phyloP scores from a whole-genome alignment of 306 rosid species.

The Alnus rubra region DNA sequence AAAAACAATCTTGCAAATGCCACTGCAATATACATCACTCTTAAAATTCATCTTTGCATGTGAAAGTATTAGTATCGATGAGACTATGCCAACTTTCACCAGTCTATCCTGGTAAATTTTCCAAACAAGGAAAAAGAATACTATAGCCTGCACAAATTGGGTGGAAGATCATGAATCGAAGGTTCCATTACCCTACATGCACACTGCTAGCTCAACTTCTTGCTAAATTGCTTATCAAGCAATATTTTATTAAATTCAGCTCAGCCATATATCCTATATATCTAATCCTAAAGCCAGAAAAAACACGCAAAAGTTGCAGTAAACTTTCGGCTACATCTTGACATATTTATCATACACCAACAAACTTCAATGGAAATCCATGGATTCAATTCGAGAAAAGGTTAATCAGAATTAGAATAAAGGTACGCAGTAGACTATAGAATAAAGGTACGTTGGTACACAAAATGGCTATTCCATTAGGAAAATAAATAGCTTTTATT shows the following conservation, averaged over 20 bases:
- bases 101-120: neutral
- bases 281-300: neutral
- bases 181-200: conserved; percentile 6
- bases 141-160: neutral
- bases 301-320: neutral
- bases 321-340: neutral
- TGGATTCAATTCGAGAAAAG: neutral
- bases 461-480: too few relatives aligned
- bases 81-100: neutral
- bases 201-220: neutral
- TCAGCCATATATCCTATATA: neutral
- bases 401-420: neutral
- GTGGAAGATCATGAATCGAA: neutral
- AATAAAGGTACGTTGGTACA: too few relatives aligned
- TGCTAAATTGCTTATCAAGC: neutral
- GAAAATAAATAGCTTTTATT: too few relatives aligned
- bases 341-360: neutral
- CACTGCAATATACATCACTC: conserved; percentile 49
- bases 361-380: neutral
- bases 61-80: neutral
- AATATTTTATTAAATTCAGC: neutral
- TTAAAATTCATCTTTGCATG: neutral
- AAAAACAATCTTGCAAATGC: conserved; percentile 68
- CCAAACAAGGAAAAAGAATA: neutral
- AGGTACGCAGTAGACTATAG: neutral